Conservation (phyloP, 1,284 basidiomycete species). For the Cryptococcus sp. region DNA sequence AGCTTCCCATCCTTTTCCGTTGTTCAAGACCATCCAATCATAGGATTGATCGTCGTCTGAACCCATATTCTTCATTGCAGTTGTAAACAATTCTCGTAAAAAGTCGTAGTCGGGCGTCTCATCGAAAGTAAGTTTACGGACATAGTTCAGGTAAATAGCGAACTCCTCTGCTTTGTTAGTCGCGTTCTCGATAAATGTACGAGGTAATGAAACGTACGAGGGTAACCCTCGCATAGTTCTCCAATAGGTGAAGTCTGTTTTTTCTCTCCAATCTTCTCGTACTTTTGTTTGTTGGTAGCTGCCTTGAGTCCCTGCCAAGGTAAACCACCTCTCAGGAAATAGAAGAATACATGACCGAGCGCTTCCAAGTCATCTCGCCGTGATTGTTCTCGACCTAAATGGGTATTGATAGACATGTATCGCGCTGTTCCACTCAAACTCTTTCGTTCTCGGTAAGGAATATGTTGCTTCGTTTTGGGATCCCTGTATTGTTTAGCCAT, state of each 20-base stretch:
- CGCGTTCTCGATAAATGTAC: conserved; percentile 29
- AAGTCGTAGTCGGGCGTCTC: conserved; percentile 97
- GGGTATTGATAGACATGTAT: conserved; percentile 98
- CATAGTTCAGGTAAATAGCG: conserved; percentile 95
- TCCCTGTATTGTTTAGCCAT: conserved; percentile 98
- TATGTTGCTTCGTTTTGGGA: conserved; percentile 94
- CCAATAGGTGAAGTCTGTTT: conserved; percentile 95
- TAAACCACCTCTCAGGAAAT: conserved; percentile 85
- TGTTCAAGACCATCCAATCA: conserved; percentile 86
- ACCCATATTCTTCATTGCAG: conserved; percentile 81
- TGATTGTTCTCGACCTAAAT: conserved; percentile 91
- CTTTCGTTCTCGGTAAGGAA: conserved; percentile 93
- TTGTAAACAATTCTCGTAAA: conserved; percentile 82
- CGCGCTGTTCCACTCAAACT: conserved; percentile 82
- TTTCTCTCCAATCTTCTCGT: conserved; percentile 98
- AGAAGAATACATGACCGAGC: conserved; percentile 96
- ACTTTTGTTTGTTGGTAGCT: conserved; percentile 96
- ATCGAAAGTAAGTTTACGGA: conserved; percentile 90
- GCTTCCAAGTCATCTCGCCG: conserved; percentile 91
- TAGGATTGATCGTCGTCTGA: conserved; percentile 84
- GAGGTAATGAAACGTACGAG: conserved; percentile 69
- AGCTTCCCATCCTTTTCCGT: conserved; percentile 92
- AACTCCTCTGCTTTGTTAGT: conserved; percentile 62
- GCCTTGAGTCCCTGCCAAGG: conserved; percentile 97
- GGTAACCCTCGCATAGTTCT: conserved; percentile 87